phyloP scores from a whole-genome alignment of 1,139 yeast genomes.

The Debaryomyces psychrophilus region DNA sequence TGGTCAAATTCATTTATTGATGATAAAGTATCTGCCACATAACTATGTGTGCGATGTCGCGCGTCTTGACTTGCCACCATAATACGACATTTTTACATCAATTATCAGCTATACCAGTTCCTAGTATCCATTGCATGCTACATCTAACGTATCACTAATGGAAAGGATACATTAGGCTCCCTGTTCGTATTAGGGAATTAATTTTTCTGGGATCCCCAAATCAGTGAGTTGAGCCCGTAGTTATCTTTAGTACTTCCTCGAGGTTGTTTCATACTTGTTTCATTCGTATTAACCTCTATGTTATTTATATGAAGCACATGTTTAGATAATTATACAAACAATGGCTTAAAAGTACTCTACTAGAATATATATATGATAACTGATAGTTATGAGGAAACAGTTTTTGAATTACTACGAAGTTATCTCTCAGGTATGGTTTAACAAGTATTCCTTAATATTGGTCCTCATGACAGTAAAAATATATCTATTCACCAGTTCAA shows the following conservation, averaged over 20 bases:
- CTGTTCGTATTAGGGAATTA: too few relatives aligned
- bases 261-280: constrained; percentile 11
- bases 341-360: too few relatives aligned
- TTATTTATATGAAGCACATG: constrained; percentile 3
- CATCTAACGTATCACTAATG: neutral
- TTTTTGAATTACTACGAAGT: constrained; percentile 44
- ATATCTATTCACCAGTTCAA: constrained; percentile 46
- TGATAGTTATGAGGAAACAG: constrained; percentile 14
- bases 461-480: constrained; percentile 53
- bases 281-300: neutral
- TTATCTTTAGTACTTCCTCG: neutral
- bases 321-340: neutral
- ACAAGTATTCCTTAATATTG: constrained; percentile 53
- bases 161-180: too few relatives aligned
- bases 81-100: constrained; percentile 7
- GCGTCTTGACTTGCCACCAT: constrained; percentile 4
- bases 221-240: too few relatives aligned
- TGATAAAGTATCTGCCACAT: constrained; percentile 8
- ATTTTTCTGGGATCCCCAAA: too few relatives aligned
- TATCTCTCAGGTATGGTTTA: constrained; percentile 61
- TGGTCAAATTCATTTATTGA: constrained; percentile 1
- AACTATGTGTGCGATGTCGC: constrained; percentile 5
- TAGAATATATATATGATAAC: neutral
- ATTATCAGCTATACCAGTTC: neutral
- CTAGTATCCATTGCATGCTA: neutral